These are phyloP conservation scores for Phyllostachys edulis DNA, from an alignment of 176 grass and related monocot species.

Conservation along the genomic window DNA sequence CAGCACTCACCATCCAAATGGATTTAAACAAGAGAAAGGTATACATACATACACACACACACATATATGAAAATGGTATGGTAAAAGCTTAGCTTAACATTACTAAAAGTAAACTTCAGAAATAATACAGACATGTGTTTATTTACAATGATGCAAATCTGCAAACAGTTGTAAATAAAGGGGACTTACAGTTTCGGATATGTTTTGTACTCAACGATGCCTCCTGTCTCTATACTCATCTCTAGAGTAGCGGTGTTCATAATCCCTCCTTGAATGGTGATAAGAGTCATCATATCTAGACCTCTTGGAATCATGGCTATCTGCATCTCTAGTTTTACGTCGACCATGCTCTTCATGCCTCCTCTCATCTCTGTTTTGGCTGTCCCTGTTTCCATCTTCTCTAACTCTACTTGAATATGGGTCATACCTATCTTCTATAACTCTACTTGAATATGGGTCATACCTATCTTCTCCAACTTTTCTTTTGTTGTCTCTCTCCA, in stretches of 20 bases:
- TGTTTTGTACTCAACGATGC: slow-evolving; percentile 16
- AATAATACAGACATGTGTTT: background rate
- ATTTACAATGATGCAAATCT: background rate
- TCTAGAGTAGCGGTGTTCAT: slow-evolving; percentile 52
- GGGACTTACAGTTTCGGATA: slow-evolving; percentile 30
- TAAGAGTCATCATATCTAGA: slow-evolving; percentile 49
- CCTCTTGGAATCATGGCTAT: slow-evolving; percentile 52
- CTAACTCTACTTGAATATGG: slow-evolving; percentile 37
- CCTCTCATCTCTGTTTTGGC: slow-evolving; percentile 6
- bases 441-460: slow-evolving; percentile 38
- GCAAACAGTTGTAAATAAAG: background rate
- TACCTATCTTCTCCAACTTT: slow-evolving; percentile 56
- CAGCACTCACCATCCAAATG: background rate
- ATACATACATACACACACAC: background rate
- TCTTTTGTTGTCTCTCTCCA: slow-evolving; percentile 45
- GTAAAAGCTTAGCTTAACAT: background rate
- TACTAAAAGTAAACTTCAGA: background rate
- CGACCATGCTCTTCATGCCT: slow-evolving; percentile 40
- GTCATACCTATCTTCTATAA: slow-evolving; percentile 58
- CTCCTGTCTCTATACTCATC: slow-evolving; percentile 61
- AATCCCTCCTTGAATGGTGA: slow-evolving; percentile 47
- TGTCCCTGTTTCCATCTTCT: slow-evolving; percentile 38
- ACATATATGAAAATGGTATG: too few species aligned
- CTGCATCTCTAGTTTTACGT: slow-evolving; percentile 34
- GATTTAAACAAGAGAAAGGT: background rate